Base-by-base conservation (phyloP, 176 grass and related monocot species). In the Miscanthus lutarioriparius region DNA sequence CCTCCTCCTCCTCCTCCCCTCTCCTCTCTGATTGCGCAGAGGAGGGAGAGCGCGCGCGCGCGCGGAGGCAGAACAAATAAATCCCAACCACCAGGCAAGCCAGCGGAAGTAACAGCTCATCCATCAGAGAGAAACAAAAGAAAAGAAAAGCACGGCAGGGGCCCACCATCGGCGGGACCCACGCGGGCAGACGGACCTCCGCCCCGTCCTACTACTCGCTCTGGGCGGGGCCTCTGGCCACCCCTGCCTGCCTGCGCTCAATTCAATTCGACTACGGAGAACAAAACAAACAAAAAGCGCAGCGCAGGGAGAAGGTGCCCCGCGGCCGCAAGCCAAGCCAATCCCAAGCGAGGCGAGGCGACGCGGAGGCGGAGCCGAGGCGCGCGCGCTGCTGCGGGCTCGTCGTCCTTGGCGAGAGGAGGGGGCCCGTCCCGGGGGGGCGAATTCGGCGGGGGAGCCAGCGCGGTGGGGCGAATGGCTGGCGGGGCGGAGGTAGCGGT, bases 201-300 rank as follows among this genome's bases (percentile, higher is more conserved):
- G 61, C 33, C 33, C 33, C 33, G 33, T 32, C 83, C n/a, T 33
- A 30, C 33, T 68, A 12, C 25, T 80, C 67, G 12, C 30, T 25
- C 72, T 0, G 10, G 3, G 17, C 36, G 36, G 35, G 36, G 10
- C 71, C 37, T 35, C 72, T 49, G 15, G 20, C 38, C 40, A 14
- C 75, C 22, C 67, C 59, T 81, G 26, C 11, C 41, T 49, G 16
- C 74, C 77, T 83, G 79, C 78, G 65, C 70, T 67, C 54, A 83
- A 83, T 90, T 90, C 80, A 83, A 90, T 90, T 90, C 79, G 43
- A 74, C 79, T 67, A 68, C 84, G 80, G 49, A 63, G 80, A 78
- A 79, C 66, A 28, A 64, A 81, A 74, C 83, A 82, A 82, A 35
- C 33, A 35, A 35, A 35, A 86, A 63, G 71, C 48, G 17, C 36